Conservation (phyloP, 345 rosid species). For the Corchorus olitorius region DNA sequence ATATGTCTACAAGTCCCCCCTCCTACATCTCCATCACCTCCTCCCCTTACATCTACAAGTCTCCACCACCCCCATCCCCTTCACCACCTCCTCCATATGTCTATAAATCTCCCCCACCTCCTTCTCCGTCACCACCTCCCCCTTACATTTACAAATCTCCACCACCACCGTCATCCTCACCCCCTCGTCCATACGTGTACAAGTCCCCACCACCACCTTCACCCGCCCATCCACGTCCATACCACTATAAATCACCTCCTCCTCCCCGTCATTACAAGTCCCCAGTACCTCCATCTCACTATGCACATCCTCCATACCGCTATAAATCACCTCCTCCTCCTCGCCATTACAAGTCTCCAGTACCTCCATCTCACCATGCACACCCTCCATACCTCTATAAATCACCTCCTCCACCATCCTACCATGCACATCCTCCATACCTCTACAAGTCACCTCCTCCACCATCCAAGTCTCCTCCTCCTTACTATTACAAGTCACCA, state of each 20-base stretch:
- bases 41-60: slow-evolving; percentile 19
- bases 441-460: not conserved
- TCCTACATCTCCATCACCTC: slow-evolving; percentile 5
- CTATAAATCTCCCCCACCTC: slow-evolving; percentile 17
- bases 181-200: slow-evolving; percentile 15
- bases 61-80: slow-evolving; percentile 16
- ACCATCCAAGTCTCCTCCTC: not conserved
- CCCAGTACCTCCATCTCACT: not conserved
- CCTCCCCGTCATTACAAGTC: not conserved
- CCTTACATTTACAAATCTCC: slow-evolving; percentile 12
- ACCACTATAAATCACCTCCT: not conserved
- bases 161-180: not conserved
- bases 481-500: not conserved
- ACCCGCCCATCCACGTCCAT: not conserved
- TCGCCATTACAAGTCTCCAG: slow-evolving; percentile 11
- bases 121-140: slow-evolving; percentile 23
- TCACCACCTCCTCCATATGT: slow-evolving; percentile 1
- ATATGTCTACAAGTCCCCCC: no score
- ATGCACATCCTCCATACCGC: no score
- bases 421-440: not conserved
- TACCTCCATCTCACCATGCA: slow-evolving; percentile 7
- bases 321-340: not conserved
- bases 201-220: not conserved
- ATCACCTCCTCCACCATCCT: not conserved
- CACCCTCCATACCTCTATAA: not conserved